These are phyloP conservation scores for Stemphylium vesicarium DNA, from an alignment of 2,329 filamentous ascomycete genomes.

Conservation along the genomic window DNA sequence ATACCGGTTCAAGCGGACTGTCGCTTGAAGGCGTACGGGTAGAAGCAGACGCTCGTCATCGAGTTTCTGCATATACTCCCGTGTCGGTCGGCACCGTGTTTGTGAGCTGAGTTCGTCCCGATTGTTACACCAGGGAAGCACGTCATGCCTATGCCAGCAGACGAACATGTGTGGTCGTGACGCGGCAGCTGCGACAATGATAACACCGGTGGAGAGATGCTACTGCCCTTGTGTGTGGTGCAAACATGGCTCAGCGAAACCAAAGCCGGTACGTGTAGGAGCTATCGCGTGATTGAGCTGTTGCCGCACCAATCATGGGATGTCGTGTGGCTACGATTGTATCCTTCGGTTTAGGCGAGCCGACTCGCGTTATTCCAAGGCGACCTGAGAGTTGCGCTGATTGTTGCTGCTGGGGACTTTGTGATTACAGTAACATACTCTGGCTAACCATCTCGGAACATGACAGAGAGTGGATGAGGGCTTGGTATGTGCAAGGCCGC, in stretches of 20 bases:
- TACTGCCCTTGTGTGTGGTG: not conserved
- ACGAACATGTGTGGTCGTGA: slow-evolving; percentile 1
- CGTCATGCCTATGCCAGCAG: slow-evolving; percentile 18
- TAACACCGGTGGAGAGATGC: not conserved
- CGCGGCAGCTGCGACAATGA: slow-evolving; percentile 1
- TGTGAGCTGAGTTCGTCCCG: slow-evolving; percentile 12
- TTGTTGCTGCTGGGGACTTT: slow-evolving; percentile 1
- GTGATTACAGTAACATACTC: not conserved
- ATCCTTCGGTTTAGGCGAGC: not conserved
- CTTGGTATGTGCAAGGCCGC: not conserved
- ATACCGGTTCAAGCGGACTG: slow-evolving; percentile 13
- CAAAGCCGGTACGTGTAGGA: not conserved
- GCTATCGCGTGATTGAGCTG: not conserved
- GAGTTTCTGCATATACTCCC: slow-evolving; percentile 24
- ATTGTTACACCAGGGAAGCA: slow-evolving; percentile 14
- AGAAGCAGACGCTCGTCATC: slow-evolving; percentile 32
- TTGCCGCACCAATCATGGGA: not conserved
- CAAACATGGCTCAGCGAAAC: slow-evolving; percentile 1
- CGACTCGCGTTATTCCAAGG: not conserved
- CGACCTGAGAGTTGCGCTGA: not conserved
- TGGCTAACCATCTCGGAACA: not conserved
- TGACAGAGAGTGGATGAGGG: not conserved
- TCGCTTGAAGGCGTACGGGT: slow-evolving; percentile 21
- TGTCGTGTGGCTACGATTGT: not conserved
- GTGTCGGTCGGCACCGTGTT: slow-evolving; percentile 19